Evolutionary conservation across 2,329 filamentous ascomycete species (phyloP).

Genomic region (Erysiphe pulchra): DNA sequence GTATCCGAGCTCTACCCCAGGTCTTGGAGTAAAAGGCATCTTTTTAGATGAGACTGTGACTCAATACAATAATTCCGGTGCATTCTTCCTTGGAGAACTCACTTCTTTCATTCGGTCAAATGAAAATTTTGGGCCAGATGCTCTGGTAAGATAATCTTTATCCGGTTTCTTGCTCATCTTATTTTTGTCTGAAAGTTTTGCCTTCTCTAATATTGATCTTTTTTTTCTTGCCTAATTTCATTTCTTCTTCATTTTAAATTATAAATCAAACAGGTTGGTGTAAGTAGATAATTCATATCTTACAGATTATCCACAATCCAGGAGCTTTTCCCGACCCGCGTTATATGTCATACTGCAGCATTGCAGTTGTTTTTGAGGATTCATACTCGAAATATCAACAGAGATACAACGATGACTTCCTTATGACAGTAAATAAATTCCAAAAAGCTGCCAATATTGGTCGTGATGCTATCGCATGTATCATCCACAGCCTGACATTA

Average conservation of each 20-base stretch:
- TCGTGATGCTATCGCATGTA: conserved; percentile 13
- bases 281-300: too few species aligned
- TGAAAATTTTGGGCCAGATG: conserved; percentile 14
- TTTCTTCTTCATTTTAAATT: too few species aligned
- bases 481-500: conserved; percentile 15
- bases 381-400: conserved; percentile 16
- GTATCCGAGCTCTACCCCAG: conserved; percentile 12
- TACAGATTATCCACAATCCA: conserved; percentile 19
- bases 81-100: conserved; percentile 14
- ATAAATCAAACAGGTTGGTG: too few species aligned
- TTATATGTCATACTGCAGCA: conserved; percentile 16
- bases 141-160: conserved; percentile 12
- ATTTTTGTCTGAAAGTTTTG: too few species aligned
- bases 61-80: conserved; percentile 12
- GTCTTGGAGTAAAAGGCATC: conserved; percentile 19
- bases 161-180: too few species aligned
- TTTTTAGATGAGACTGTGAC: conserved; percentile 22
- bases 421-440: conserved; percentile 13
- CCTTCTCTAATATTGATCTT: too few species aligned
- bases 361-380: conserved; percentile 18
- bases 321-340: conserved; percentile 17
- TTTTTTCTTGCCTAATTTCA: too few species aligned
- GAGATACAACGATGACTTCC: conserved; percentile 6
- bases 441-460: conserved; percentile 7
- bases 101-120: conserved; percentile 12